Evolutionary conservation across 345 rosid species (phyloP).

Genomic region (Euphorbia peplus): DNA sequence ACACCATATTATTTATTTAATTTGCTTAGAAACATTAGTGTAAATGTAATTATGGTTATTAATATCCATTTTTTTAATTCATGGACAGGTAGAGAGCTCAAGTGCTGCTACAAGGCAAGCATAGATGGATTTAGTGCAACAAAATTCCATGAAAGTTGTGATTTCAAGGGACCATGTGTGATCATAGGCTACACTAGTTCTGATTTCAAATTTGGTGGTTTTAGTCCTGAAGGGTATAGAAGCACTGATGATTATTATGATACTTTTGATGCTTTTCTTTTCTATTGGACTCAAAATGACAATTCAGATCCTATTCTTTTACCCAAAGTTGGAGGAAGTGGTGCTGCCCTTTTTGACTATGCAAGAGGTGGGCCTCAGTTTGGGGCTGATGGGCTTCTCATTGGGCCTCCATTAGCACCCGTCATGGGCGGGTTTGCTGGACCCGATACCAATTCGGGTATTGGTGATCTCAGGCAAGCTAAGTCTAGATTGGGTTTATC

Average conservation of each 20-base stretch:
- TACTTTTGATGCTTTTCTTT: conserved; percentile 74
- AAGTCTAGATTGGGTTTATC: conserved; percentile 82
- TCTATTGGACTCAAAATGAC: conserved; percentile 54
- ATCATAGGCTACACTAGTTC: conserved; percentile 67
- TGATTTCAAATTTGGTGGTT: conserved; percentile 85
- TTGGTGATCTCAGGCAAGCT: conserved; percentile 74
- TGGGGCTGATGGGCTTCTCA: conserved; percentile 78
- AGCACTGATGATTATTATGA: conserved; percentile 89
- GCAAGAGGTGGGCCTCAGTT: conserved; percentile 68
- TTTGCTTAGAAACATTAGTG: no score
- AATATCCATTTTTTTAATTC: no score
- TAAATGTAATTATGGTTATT: no score
- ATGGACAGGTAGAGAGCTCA: conserved; percentile 57
- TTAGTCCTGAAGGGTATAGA: conserved; percentile 80
- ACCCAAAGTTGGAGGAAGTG: conserved; percentile 80
- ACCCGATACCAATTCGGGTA: conserved; percentile 73
- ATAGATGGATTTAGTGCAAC: conserved; percentile 80
- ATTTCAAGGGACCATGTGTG: conserved; percentile 93
- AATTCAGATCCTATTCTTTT: conserved; percentile 40
- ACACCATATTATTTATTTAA: no score
- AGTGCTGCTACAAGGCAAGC: conserved; percentile 75
- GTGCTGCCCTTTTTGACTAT: conserved; percentile 82
- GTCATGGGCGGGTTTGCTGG: conserved; percentile 88
- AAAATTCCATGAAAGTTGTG: conserved; percentile 65
- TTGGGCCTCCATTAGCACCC: conserved; percentile 69